These are phyloP conservation scores for Meyerozyma athensensis DNA, from an alignment of 1,139 yeast species.

Conservation along the genomic window DNA sequence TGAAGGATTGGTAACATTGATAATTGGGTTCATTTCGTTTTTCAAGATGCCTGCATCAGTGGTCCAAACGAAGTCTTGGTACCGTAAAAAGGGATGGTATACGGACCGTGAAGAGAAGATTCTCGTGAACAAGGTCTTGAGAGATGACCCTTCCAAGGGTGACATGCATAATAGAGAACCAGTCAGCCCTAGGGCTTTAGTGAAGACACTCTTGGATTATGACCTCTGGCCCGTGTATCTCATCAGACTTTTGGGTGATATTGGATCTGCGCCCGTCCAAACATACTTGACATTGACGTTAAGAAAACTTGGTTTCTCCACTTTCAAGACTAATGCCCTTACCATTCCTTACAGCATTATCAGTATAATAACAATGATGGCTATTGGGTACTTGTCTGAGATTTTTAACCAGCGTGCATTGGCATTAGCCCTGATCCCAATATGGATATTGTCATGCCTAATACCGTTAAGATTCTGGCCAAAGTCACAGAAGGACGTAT, in stretches of 20 bases:
- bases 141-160: slow-evolving; percentile 70
- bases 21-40: slow-evolving; percentile 48
- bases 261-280: slow-evolving; percentile 36
- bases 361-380: slow-evolving; percentile 13
- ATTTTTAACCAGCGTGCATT: slow-evolving; percentile 11
- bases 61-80: slow-evolving; percentile 50
- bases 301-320: slow-evolving; percentile 17
- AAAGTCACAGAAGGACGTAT: slow-evolving; percentile 13
- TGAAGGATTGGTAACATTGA: slow-evolving; percentile 56
- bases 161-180: slow-evolving; percentile 65
- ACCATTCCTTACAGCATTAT: slow-evolving; percentile 17
- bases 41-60: slow-evolving; percentile 60
- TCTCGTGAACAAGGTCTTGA: slow-evolving; percentile 54
- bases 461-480: slow-evolving; percentile 17
- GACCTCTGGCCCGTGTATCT: slow-evolving; percentile 58
- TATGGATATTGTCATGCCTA: slow-evolving; percentile 11
- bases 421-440: slow-evolving; percentile 10
- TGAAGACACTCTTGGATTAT: slow-evolving; percentile 43
- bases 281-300: slow-evolving; percentile 28
- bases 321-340: slow-evolving; percentile 17
- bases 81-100: slow-evolving; percentile 57
- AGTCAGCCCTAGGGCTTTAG: slow-evolving; percentile 34
- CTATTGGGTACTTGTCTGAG: slow-evolving; percentile 11
- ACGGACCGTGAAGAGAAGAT: slow-evolving; percentile 58
- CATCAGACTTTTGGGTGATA: slow-evolving; percentile 44